Base-by-base conservation (phyloP, 225 moss, liverwort and hornwort species). In the Anthoceros angustus region DNA sequence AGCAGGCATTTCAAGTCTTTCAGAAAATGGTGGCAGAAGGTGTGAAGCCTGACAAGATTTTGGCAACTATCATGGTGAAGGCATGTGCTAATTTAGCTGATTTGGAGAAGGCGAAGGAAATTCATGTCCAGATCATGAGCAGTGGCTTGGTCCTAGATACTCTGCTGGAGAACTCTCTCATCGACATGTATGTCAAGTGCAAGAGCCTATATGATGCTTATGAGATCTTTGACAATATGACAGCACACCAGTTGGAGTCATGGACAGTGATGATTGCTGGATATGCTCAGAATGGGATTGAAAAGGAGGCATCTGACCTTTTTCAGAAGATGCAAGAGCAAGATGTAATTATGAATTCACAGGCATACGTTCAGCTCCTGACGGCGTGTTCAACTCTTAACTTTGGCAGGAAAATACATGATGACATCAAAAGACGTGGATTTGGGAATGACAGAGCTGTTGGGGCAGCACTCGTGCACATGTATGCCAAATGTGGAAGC, bases 121-220 rank as follows among this genome's bases (percentile, higher is more conserved):
- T 55, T 15, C n/a, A 15, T 55, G 55, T 5, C 18, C 55, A 55
- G 6, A 55, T 55, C 6, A 18, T 55, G 5, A 23, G 55, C 55
- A 15, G n/a, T 18, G 8, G n/a, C 55, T 9, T 55, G n/a, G 23
- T 15, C 7, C 14, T 23, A 11, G 55, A 55, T n/a, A 9, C 55
- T n/a, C n/a, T 18, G 55, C 55, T 55, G 55, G 55, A 55, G 18
- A 55, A 55, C 23, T 18, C 55, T n/a, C n/a, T 55, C 14, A 15
- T 55, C n/a, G 55, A 55, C n/a, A 55, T 55, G 55, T 55, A 15
- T 55, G 55, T 55, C 16, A 55, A 55, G 55, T 55, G 55, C 23
- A 23, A 23, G 10, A 55, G 55, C 55, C 1, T 55, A 23, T 18
- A 9, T 18, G 14, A 55, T 55, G 55, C 55, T 23, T 12, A 12